Evolutionary conservation across 2,329 filamentous ascomycete species (phyloP).

Genomic region (Lecanicillium sp.): DNA sequence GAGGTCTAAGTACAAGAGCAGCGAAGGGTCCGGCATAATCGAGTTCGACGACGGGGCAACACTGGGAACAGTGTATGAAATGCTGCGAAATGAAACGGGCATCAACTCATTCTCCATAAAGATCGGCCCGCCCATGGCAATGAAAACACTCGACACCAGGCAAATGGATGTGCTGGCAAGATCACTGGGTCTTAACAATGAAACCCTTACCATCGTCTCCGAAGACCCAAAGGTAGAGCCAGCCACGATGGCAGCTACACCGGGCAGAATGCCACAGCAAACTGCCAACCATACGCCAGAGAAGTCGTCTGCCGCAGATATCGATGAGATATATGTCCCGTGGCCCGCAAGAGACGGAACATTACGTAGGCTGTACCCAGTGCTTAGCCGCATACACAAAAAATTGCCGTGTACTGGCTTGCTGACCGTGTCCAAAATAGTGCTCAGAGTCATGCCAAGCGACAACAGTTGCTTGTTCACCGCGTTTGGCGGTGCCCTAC

Average conservation of each 20-base stretch:
- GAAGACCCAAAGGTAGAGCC: conserved; percentile 18
- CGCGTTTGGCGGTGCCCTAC: conserved; percentile 74
- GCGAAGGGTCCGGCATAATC: conserved; percentile 63
- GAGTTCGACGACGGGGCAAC: conserved; percentile 62
- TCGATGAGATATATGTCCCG: conserved; percentile 29
- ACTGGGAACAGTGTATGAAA: conserved; percentile 50
- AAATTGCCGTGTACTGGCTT: conserved; percentile 2
- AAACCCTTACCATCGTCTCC: conserved; percentile 43
- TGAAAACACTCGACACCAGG: conserved; percentile 58
- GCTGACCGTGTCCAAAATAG: conserved; percentile 28
- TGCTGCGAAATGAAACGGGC: conserved; percentile 57
- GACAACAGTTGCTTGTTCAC: conserved; percentile 95
- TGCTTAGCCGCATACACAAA: no score
- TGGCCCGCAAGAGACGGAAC: conserved; percentile 44
- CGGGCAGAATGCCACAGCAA: no score
- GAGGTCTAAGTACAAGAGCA: conserved; percentile 68
- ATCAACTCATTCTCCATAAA: conserved; percentile 67
- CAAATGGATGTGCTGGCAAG: conserved; percentile 40
- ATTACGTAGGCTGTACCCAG: conserved; percentile 31
- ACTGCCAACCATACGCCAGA: no score
- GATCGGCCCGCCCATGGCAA: conserved; percentile 66
- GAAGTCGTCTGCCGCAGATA: no score
- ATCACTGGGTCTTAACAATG: conserved; percentile 39
- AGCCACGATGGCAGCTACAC: conserved; percentile 6
- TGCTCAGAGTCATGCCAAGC: conserved; percentile 91